Evolutionary conservation across 306 rosid genomes (phyloP).

Genomic region (Medicago lupulina): DNA sequence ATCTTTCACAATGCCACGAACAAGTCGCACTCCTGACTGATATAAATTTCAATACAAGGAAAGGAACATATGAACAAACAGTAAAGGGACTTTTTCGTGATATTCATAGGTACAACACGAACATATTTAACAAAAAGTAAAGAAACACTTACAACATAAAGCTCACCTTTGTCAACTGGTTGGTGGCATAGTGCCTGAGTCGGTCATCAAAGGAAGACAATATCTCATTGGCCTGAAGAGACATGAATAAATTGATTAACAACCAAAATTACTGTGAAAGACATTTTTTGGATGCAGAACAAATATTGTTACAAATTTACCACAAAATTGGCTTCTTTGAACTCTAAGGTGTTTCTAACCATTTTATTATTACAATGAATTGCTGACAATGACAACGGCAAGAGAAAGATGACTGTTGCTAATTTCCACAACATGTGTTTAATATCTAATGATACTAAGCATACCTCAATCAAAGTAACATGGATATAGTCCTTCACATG

Average conservation of each 20-base stretch:
- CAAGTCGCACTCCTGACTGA: constrained; percentile 98
- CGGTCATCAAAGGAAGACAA: constrained; percentile 91
- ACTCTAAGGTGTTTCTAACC: constrained; percentile 1
- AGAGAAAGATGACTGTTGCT: constrained; percentile 1
- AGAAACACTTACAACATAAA: constrained; percentile 26
- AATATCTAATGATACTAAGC: constrained; percentile 32
- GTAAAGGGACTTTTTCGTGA: neutral
- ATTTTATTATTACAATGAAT: constrained; percentile 8
- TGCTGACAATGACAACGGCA: constrained; percentile 18
- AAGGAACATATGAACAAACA: constrained; percentile 10
- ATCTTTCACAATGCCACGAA: constrained; percentile 89
- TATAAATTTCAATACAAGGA: constrained; percentile 33
- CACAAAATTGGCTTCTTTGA: constrained; percentile 7
- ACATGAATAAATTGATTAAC: constrained; percentile 45
- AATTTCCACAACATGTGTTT: neutral
- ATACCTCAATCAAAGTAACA: constrained; percentile 95
- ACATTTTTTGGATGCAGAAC: constrained; percentile 10
- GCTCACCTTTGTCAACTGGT: constrained; percentile 85
- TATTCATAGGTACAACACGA: constrained; percentile 29
- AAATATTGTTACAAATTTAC: neutral
- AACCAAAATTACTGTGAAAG: constrained; percentile 31
- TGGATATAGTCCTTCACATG: constrained; percentile 90
- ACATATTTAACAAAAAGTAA: constrained; percentile 27
- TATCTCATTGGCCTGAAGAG: constrained; percentile 86
- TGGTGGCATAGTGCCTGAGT: constrained; percentile 81